Evolutionary conservation across 2,329 filamentous ascomycete genomes (phyloP), one percentile per base, ranked within the genome.

Genomic region (Ophioceras dolichostomum): DNA sequence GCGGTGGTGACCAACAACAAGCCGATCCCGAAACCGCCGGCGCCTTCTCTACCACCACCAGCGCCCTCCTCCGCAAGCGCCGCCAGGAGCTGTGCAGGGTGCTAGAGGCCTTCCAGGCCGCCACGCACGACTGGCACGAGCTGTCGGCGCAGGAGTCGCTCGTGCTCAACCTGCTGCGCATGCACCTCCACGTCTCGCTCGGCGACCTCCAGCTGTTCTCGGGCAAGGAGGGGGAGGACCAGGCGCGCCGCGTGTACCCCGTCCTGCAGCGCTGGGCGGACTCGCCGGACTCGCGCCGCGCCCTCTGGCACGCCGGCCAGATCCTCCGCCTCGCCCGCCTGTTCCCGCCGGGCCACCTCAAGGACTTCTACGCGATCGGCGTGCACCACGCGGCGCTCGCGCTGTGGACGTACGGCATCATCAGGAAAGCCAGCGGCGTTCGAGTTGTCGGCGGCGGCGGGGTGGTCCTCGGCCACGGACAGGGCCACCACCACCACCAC

Each of bases 381-480:
- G 67, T 83, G 1, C 81, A 83, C 49, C 79, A 84, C 49, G 78
- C 76, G 4, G 67, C 70, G 10, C 60, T 86, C 4, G 72, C 74
- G 0, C 59, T 85, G 29, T 86, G 82, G 82, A 70, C 71, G 0
- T 83, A 79, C 45, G 76, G 78, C 1, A 70, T 83, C 0, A 62
- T 78, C 5, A 64, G 59, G 16, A 56, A 60, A 43, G 64, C 68
- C 12, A 52, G 45, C 59, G 45, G 50, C 50, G 50, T 54, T 47
- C 44, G 30, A 5, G 16, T 16, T 10, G 19, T 19, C 19, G 14
- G 32, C 32, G 17, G 32, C 32, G 19, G 12, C 20, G 14, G 13
- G 6, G 1, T 4, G 8, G 16, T 31, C 29, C 16, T 18, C 14
- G 16, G 13, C n/a, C 29, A 14, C 29, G 14, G 16, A 30, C 9